A percentile compares a stretch with the other conserved stretches of the same genome.
These are phyloP conservation scores for Pistacia integerrima DNA, from an alignment of 345 rosid genomes.

Conservation along the genomic window DNA sequence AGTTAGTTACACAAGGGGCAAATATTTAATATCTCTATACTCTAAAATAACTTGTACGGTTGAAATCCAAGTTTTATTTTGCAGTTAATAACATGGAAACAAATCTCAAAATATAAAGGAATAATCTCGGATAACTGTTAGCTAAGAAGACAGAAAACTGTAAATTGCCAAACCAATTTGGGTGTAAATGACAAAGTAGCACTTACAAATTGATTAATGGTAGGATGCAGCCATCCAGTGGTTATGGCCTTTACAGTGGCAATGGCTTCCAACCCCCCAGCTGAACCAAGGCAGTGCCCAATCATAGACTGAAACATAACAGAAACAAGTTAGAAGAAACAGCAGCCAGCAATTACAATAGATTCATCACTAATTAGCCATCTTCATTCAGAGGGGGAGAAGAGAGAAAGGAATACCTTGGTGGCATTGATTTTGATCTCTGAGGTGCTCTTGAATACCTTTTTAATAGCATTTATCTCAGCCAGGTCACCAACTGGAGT, in stretches of 20 bases:
- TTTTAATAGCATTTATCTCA: slow-evolving; percentile 92
- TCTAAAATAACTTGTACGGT: not conserved
- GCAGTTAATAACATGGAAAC: not conserved
- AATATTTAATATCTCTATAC: not conserved
- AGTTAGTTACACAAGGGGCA: too few relatives aligned
- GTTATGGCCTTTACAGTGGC: slow-evolving; percentile 85
- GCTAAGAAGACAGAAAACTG: not conserved
- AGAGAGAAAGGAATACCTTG: slow-evolving; percentile 57
- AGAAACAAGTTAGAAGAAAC: slow-evolving; percentile 8
- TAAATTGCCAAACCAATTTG: not conserved
- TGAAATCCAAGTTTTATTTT: too few relatives aligned
- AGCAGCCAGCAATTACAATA: slow-evolving; percentile 9
- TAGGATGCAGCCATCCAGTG: slow-evolving; percentile 97
- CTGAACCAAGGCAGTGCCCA: slow-evolving; percentile 99
- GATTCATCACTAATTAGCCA: not conserved
- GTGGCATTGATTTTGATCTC: slow-evolving; percentile 95
- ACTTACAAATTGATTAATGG: slow-evolving; percentile 92
- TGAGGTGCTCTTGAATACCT: slow-evolving; percentile 83
- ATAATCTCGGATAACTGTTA: not conserved
- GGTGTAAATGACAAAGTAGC: slow-evolving; percentile 4
- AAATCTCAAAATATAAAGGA: not conserved
- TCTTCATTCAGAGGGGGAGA: slow-evolving; percentile 4
- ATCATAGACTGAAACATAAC: slow-evolving; percentile 78
- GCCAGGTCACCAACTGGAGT: slow-evolving; percentile 99
- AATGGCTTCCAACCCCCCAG: slow-evolving; percentile 97